Conservation (phyloP, 257 asterid genomes). For the Solanum chiquidenum region DNA sequence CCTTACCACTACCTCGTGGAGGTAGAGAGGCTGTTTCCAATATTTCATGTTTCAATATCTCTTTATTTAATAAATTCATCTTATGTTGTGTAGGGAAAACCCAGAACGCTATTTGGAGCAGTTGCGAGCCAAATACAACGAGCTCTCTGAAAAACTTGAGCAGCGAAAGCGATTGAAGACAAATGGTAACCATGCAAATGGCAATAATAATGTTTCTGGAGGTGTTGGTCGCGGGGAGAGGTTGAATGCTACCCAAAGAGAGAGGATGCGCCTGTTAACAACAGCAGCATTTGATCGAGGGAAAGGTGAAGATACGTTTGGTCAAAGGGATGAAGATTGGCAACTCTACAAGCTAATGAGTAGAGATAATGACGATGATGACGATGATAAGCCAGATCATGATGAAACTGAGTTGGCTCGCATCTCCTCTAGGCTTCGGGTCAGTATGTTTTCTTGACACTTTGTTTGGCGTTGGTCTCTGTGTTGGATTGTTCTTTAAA, state of each 20-base stretch:
- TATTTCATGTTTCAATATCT: not conserved
- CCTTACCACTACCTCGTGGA: not conserved
- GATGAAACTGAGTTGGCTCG: constrained; percentile 87
- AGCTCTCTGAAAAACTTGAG: constrained; percentile 70
- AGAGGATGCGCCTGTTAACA: constrained; percentile 97
- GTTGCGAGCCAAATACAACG: constrained; percentile 68
- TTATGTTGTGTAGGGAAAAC: constrained; percentile 46
- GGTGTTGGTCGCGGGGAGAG: constrained; percentile 99
- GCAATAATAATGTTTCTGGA: constrained; percentile 67
- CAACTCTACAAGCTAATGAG: constrained; percentile 97
- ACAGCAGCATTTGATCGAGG: constrained; percentile 99
- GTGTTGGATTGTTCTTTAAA: not conserved
- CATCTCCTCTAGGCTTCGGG: constrained; percentile 81
- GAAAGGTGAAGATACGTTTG: constrained; percentile 97
- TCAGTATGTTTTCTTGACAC: not conserved
- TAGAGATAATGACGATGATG: constrained; percentile 83
- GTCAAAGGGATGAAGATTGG: constrained; percentile 93
- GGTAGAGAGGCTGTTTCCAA: not conserved
- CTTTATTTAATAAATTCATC: not conserved
- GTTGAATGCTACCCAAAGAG: constrained; percentile 78
- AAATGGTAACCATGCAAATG: constrained; percentile 64
- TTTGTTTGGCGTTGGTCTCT: not conserved
- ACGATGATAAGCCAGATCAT: constrained; percentile 45
- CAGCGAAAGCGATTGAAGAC: constrained; percentile 78
- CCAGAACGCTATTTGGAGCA: constrained; percentile 86